A percentile compares a stretch with the other conserved stretches of the same genome.
Conservation (phyloP, 768 basidiomycete genomes). For the Lactifluus volemus region DNA sequence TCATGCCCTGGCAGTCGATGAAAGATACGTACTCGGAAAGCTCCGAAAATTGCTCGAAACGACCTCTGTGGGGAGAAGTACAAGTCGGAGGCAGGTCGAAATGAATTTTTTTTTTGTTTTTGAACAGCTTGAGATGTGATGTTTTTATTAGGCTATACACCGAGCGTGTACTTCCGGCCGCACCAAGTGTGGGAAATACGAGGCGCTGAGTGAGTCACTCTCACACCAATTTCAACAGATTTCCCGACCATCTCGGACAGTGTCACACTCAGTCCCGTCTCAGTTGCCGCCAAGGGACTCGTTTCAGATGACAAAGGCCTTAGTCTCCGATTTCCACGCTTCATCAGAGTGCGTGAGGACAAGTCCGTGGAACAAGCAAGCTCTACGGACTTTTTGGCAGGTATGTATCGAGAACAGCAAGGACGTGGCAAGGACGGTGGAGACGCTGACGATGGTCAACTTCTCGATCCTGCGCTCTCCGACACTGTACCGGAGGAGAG, state of each 20-base stretch:
- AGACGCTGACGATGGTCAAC: constrained; percentile 49
- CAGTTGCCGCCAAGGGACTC: constrained; percentile 63
- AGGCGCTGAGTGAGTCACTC: constrained; percentile 50
- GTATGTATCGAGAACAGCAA: constrained; percentile 60
- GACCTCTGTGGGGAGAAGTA: constrained; percentile 48
- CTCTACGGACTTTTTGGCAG: constrained; percentile 57
- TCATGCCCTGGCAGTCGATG: constrained; percentile 37
- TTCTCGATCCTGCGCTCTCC: constrained; percentile 43
- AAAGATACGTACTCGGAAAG: constrained; percentile 55
- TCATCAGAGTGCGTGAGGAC: constrained; percentile 65
- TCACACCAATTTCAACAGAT: not conserved
- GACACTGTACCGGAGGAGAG: constrained; percentile 27
- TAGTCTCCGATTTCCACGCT: constrained; percentile 83
- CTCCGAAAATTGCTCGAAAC: constrained; percentile 44
- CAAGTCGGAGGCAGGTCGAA: constrained; percentile 48
- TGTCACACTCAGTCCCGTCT: constrained; percentile 80
- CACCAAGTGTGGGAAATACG: constrained; percentile 85
- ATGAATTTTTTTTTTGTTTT: not conserved
- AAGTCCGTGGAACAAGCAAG: constrained; percentile 67
- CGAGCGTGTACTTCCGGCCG: constrained; percentile 63
- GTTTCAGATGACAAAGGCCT: constrained; percentile 55
- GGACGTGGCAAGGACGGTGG: constrained; percentile 28
- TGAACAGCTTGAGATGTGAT: not conserved
- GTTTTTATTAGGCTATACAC: constrained; percentile 42
- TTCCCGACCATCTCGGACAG: constrained; percentile 28